These are phyloP conservation scores for Prunus campanulata DNA, from an alignment of 306 rosid genomes.

Conservation along the genomic window DNA sequence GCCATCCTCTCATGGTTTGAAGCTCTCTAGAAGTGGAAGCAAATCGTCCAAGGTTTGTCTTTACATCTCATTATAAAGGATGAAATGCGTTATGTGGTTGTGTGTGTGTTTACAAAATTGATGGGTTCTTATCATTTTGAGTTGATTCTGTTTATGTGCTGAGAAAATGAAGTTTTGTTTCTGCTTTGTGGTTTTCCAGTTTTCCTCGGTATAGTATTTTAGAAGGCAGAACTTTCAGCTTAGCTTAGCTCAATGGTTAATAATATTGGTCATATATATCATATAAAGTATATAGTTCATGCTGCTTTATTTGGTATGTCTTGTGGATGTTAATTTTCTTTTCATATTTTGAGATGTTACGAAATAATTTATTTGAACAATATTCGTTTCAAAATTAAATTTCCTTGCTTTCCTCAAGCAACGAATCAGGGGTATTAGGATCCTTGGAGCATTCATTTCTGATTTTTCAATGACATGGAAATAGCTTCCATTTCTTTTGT, in stretches of 20 bases:
- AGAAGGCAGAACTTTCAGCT: background rate
- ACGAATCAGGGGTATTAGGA: background rate
- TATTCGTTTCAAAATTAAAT: background rate
- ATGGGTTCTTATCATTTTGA: conserved; percentile 1
- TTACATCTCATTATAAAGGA: background rate
- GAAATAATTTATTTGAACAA: no score
- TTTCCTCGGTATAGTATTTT: background rate
- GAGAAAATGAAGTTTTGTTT: conserved; percentile 6
- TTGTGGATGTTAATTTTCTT: background rate
- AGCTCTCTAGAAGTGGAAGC: conserved; percentile 44
- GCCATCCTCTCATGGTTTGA: conserved; percentile 40
- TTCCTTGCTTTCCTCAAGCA: background rate
- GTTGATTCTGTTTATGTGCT: conserved; percentile 13
- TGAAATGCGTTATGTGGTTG: background rate
- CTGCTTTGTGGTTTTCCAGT: background rate
- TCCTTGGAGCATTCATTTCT: background rate
- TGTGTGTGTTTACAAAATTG: background rate
- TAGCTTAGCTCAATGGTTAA: conserved; percentile 1
- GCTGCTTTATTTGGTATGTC: background rate
- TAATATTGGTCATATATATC: background rate
- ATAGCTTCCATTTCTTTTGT: conserved; percentile 15
- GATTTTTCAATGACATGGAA: conserved; percentile 12
- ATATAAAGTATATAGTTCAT: background rate
- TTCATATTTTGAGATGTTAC: background rate
- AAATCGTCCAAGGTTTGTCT: conserved; percentile 54